Percentiles rank a stretch among this genome's conserved stretches.
Conservation (phyloP, 106 monocot genomes). For the Amphibolis antarctica region DNA sequence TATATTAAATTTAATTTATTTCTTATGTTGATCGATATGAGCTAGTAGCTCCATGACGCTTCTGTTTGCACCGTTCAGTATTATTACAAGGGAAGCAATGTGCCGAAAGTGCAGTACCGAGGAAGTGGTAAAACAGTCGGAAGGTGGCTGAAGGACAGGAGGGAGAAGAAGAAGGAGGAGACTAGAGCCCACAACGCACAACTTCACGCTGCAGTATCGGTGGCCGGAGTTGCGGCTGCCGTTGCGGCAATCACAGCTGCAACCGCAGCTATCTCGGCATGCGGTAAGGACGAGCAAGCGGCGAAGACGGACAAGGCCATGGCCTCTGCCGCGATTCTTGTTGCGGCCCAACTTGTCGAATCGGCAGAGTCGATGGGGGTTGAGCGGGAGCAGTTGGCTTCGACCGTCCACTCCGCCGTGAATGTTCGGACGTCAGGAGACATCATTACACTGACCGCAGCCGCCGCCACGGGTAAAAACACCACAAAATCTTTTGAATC, state of each 20-base stretch:
- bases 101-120: slow-evolving; percentile 29
- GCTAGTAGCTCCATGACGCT: too few relatives aligned
- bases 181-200: background rate
- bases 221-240: slow-evolving; percentile 3
- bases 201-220: slow-evolving; percentile 1
- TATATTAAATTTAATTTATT: too few relatives aligned
- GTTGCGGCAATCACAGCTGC: background rate
- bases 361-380: slow-evolving; percentile 59
- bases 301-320: slow-evolving; percentile 45
- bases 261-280: background rate
- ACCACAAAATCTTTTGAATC: too few relatives aligned
- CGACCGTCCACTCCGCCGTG: slow-evolving; percentile 50
- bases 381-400: slow-evolving; percentile 24
- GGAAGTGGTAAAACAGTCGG: slow-evolving; percentile 57
- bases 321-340: slow-evolving; percentile 59
- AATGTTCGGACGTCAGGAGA: slow-evolving; percentile 50
- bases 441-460: slow-evolving; percentile 83
- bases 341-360: slow-evolving; percentile 84
- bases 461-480: slow-evolving; percentile 70
- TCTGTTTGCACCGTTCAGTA: slow-evolving; percentile 12
- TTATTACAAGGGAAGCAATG: slow-evolving; percentile 30
- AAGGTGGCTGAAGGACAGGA: slow-evolving; percentile 43
- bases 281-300: background rate
- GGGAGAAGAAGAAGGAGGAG: background rate
- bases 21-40: too few relatives aligned